A percentile compares a stretch with the other conserved stretches of the same genome.
Evolutionary conservation across 2,329 filamentous ascomycete species (phyloP).

Genomic region (Leptographium galeiforme): DNA sequence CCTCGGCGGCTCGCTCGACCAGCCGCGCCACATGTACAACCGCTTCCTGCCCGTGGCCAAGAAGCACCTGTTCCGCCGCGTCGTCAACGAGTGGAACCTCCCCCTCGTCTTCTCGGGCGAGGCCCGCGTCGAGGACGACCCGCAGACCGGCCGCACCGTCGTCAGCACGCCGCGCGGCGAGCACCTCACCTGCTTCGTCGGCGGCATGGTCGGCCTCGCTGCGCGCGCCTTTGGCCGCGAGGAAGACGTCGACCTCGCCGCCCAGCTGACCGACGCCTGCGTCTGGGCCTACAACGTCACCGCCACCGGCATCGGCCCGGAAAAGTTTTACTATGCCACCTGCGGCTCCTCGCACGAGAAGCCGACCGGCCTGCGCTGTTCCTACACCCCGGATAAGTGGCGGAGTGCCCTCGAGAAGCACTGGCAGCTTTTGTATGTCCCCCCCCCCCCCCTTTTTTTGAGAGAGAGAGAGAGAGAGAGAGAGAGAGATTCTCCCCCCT

Average conservation of each 20-base stretch:
- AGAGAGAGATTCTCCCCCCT: no score
- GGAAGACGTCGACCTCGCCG: constrained; percentile 41
- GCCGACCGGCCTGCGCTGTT: constrained; percentile 13
- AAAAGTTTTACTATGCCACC: constrained; percentile 37
- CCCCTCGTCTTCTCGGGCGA: constrained; percentile 37
- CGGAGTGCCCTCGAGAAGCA: constrained; percentile 11
- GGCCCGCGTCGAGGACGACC: constrained; percentile 17
- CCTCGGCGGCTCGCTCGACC: constrained; percentile 46
- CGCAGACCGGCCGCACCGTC: constrained; percentile 12
- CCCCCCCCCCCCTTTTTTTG: no score
- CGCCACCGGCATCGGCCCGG: constrained; percentile 46
- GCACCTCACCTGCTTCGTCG: constrained; percentile 49
- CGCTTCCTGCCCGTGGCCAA: constrained; percentile 20
- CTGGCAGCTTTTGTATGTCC: constrained; percentile 3
- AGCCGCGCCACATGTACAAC: constrained; percentile 18
- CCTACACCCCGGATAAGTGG: constrained; percentile 15
- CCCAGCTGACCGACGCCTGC: constrained; percentile 48
- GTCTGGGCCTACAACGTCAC: constrained; percentile 49
- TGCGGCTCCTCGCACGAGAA: constrained; percentile 16
- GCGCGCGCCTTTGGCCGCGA: constrained; percentile 40
- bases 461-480: no score
- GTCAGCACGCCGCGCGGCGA: constrained; percentile 25
- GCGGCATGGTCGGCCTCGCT: constrained; percentile 52
- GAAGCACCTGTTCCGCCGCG: constrained; percentile 26
- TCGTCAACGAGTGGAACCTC: constrained; percentile 21